phyloP scores from a whole-genome alignment of 2,329 filamentous ascomycete genomes.

The Colletotrichum euphorbiae region DNA sequence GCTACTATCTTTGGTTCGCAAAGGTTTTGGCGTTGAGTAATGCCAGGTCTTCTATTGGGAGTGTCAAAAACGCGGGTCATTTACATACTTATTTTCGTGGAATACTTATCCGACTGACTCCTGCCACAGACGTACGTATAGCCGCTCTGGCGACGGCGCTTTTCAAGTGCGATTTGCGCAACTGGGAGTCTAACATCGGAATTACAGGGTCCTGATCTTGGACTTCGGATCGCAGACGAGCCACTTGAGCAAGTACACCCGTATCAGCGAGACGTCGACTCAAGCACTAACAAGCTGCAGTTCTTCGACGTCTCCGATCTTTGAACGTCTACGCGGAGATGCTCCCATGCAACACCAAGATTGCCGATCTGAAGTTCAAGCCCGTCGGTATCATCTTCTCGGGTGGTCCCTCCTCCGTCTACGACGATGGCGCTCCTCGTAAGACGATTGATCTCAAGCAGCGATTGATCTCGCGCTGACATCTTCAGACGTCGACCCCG shows the following conservation, averaged over 20 bases:
- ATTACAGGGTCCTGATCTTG: neutral
- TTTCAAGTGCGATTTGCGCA: too few relatives aligned
- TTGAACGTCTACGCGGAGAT: constrained; percentile 89
- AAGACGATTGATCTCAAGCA: constrained; percentile 40
- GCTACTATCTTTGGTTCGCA: too few relatives aligned
- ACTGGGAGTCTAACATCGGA: too few relatives aligned
- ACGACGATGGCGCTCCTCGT: constrained; percentile 77
- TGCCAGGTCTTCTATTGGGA: too few relatives aligned
- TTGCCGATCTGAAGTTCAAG: constrained; percentile 80
- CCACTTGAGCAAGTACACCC: constrained; percentile 53
- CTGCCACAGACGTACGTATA: too few relatives aligned
- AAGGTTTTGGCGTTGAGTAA: too few relatives aligned
- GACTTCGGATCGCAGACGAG: constrained; percentile 60
- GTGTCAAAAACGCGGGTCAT: too few relatives aligned
- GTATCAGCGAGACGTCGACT: constrained; percentile 75
- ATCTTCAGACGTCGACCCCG: constrained; percentile 75
- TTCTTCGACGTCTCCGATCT: constrained; percentile 79
- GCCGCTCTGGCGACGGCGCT: too few relatives aligned
- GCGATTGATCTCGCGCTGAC: constrained; percentile 25
- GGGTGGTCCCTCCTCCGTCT: constrained; percentile 76
- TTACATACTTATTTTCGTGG: too few relatives aligned
- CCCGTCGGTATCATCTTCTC: constrained; percentile 82
- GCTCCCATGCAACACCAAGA: constrained; percentile 87
- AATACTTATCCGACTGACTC: too few relatives aligned
- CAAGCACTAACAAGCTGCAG: neutral